phyloP scores from a whole-genome alignment of 495 filamentous ascomycete genomes.

The Penicillium samsonianum region DNA sequence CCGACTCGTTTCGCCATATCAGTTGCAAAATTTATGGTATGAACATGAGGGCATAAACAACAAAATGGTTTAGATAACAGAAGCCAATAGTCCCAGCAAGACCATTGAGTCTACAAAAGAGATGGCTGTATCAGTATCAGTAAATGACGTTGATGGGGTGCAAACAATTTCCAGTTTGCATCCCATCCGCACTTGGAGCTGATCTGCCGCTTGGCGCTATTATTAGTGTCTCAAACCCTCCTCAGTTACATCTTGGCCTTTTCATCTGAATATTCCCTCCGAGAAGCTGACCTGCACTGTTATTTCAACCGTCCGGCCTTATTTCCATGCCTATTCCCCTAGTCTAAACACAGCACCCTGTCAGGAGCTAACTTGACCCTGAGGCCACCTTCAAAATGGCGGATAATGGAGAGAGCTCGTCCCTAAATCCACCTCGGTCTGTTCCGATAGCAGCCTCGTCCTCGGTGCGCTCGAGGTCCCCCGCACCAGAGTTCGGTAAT shows the following conservation, averaged over 20 bases:
- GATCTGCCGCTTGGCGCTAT: conserved; percentile 12
- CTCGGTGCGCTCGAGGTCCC: conserved; percentile 42
- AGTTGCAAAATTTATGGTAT: conserved; percentile 2
- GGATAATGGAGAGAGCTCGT: conserved; percentile 45
- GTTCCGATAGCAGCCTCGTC: conserved; percentile 43
- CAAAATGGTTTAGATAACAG: conserved; percentile 2
- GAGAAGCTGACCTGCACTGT: not conserved
- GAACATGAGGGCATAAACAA: conserved; percentile 11
- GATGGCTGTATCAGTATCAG: conserved; percentile 9
- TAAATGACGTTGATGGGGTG: conserved; percentile 25
- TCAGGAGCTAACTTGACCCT: conserved; percentile 12
- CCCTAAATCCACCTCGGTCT: conserved; percentile 33
- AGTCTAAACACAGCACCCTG: conserved; percentile 1
- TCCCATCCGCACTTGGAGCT: conserved; percentile 24
- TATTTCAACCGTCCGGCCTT: not conserved
- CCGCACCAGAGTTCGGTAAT: conserved; percentile 48
- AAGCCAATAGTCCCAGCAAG: conserved; percentile 4
- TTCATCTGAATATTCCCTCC: not conserved
- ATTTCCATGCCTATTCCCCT: conserved; percentile 14
- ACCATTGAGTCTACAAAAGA: conserved; percentile 4
- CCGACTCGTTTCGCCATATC: conserved; percentile 26
- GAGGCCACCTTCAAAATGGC: conserved; percentile 29
- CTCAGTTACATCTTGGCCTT: conserved; percentile 7
- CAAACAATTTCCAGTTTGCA: conserved; percentile 43
- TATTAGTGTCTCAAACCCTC: conserved; percentile 13